phyloP scores from a whole-genome alignment of 257 asterid genomes.

The Osmanthus fragrans region DNA sequence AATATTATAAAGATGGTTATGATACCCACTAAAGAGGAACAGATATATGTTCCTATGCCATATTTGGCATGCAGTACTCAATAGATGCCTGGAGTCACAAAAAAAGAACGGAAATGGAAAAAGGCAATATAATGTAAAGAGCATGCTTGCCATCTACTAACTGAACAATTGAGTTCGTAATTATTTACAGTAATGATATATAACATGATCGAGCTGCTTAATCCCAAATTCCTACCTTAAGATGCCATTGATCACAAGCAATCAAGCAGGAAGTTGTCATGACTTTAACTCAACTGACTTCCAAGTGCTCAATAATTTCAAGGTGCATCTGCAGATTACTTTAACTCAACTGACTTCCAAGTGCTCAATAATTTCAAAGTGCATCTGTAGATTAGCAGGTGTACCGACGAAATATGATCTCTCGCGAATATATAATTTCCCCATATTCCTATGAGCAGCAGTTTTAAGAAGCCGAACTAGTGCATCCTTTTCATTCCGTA shows the following conservation, averaged over 20 bases:
- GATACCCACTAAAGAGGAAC: no score
- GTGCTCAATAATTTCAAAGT: slow-evolving; percentile 70
- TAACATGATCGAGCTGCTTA: background rate
- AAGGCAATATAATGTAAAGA: no score
- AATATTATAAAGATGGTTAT: no score
- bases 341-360: slow-evolving; percentile 59
- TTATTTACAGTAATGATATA: no score
- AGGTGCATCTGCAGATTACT: slow-evolving; percentile 26
- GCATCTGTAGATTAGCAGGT: slow-evolving; percentile 37
- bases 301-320: slow-evolving; percentile 73
- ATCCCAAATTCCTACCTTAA: background rate
- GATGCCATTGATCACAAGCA: background rate
- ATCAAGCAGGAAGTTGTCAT: background rate
- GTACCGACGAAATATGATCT: slow-evolving; percentile 67
- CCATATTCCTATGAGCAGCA: slow-evolving; percentile 54
- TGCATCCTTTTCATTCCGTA: slow-evolving; percentile 69
- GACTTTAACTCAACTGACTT: slow-evolving; percentile 43
- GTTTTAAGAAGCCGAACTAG: slow-evolving; percentile 60
- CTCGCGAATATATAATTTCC: slow-evolving; percentile 68
- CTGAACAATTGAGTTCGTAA: no score
- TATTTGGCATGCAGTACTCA: no score
- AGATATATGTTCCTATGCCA: no score
- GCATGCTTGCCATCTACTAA: no score
- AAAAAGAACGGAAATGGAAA: no score
- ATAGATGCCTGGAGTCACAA: no score